Evolutionary conservation across 257 asterid species (phyloP).

Genomic region (Fraxinus americana): DNA sequence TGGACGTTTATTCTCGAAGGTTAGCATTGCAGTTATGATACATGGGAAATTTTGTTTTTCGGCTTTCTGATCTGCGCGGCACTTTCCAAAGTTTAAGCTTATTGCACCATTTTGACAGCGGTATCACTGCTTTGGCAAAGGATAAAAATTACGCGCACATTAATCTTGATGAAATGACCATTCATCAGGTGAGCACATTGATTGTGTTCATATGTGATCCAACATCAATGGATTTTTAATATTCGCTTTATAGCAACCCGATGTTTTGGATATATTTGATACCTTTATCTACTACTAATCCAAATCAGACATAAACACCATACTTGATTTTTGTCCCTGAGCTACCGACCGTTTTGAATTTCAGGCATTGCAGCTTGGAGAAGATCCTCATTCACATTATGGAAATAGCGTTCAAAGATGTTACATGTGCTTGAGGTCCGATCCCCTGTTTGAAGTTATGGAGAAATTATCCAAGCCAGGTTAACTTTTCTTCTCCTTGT

Average conservation of each 20-base stretch:
- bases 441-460: constrained; percentile 42
- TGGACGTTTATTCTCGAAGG: constrained; percentile 93
- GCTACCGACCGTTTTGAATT: neutral
- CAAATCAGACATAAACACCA: neutral
- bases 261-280: neutral
- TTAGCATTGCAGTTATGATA: constrained; percentile 31
- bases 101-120: constrained; percentile 54
- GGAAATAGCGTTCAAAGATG: constrained; percentile 42
- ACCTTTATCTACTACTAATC: neutral
- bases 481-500: constrained; percentile 14
- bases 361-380: constrained; percentile 53
- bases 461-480: constrained; percentile 56
- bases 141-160: constrained; percentile 73
- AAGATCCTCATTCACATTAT: constrained; percentile 36
- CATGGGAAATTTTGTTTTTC: neutral
- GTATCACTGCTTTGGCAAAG: constrained; percentile 87
- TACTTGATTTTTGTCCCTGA: neutral
- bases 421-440: constrained; percentile 51
- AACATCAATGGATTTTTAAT: neutral
- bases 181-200: constrained; percentile 60
- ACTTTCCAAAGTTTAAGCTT: neutral
- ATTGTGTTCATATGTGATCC: neutral
- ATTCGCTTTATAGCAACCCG: neutral
- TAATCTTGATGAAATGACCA: constrained; percentile 78
- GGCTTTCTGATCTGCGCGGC: neutral